A percentile compares a stretch with the other conserved stretches of the same genome.
These are phyloP conservation scores for Wickerhamomyces canadensis DNA, from an alignment of 805 yeast species.

Conservation along the genomic window DNA sequence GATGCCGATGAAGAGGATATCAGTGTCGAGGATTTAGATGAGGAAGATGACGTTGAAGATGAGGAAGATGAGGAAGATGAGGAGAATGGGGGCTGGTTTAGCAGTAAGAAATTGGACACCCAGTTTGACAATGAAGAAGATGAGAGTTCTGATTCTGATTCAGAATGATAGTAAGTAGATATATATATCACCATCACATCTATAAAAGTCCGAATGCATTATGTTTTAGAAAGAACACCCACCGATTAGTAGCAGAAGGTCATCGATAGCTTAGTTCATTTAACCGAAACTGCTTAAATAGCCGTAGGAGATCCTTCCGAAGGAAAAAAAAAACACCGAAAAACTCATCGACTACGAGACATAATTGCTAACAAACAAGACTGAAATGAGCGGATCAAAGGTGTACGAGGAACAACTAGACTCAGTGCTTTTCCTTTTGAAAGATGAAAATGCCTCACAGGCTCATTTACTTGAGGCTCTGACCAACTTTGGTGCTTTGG, in stretches of 20 bases:
- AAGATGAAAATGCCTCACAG: no score
- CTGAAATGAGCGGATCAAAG: neutral
- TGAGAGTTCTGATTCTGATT: conserved; percentile 7
- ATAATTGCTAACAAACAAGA: no score
- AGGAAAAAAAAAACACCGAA: no score
- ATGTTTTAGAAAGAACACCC: no score
- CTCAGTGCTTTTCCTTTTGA: no score
- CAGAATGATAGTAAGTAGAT: neutral
- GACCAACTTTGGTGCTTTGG: conserved; percentile 2
- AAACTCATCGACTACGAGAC: neutral
- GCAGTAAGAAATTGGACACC: conserved; percentile 10
- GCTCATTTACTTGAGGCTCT: neutral
- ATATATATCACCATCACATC: neutral
- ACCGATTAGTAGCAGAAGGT: no score
- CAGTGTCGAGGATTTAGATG: conserved; percentile 10
- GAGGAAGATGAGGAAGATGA: conserved; percentile 15
- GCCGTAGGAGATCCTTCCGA: no score
- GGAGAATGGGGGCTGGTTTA: conserved; percentile 24
- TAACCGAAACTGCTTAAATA: no score
- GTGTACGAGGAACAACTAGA: no score
- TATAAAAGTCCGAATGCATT: neutral
- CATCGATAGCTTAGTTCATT: no score
- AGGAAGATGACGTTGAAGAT: conserved; percentile 8
- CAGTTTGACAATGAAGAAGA: conserved; percentile 4
- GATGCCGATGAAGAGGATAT: conserved; percentile 2